Conservation (phyloP, 495 filamentous ascomycete species). For the Daldinia bambusicola region DNA sequence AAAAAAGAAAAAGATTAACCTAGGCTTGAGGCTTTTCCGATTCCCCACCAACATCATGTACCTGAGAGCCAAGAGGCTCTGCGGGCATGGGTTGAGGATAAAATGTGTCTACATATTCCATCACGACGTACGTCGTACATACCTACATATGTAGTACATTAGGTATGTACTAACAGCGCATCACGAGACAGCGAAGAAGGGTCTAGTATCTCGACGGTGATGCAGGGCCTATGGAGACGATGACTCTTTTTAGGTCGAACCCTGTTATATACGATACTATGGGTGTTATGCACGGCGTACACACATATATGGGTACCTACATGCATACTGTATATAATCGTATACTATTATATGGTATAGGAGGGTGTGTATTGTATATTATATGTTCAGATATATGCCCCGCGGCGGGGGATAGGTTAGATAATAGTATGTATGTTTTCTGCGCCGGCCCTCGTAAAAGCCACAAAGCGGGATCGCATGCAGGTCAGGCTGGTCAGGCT, state of each 20-base stretch:
- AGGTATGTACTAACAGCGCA: slow-evolving; percentile 23
- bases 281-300: too few relatives aligned
- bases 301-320: too few relatives aligned
- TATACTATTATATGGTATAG: too few relatives aligned
- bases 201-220: slow-evolving; percentile 11
- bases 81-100: slow-evolving; percentile 36
- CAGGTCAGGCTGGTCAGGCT: too few relatives aligned
- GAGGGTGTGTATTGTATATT: neutral
- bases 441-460: slow-evolving; percentile 27
- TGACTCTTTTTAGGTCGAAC: slow-evolving; percentile 29
- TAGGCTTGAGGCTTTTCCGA: slow-evolving; percentile 18
- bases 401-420: slow-evolving; percentile 23
- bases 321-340: too few relatives aligned
- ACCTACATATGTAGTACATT: neutral
- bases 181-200: slow-evolving; percentile 30
- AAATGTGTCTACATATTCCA: slow-evolving; percentile 21
- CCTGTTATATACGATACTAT: slow-evolving; percentile 1
- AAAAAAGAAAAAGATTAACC: neutral
- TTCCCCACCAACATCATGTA: slow-evolving; percentile 12
- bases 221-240: slow-evolving; percentile 27
- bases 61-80: slow-evolving; percentile 35
- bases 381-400: neutral
- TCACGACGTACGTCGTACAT: slow-evolving; percentile 9
- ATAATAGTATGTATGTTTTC: neutral
- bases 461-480: slow-evolving; percentile 40